Evolutionary conservation across 1,284 basidiomycete species (phyloP).

Genomic region (Agaricales sp.): DNA sequence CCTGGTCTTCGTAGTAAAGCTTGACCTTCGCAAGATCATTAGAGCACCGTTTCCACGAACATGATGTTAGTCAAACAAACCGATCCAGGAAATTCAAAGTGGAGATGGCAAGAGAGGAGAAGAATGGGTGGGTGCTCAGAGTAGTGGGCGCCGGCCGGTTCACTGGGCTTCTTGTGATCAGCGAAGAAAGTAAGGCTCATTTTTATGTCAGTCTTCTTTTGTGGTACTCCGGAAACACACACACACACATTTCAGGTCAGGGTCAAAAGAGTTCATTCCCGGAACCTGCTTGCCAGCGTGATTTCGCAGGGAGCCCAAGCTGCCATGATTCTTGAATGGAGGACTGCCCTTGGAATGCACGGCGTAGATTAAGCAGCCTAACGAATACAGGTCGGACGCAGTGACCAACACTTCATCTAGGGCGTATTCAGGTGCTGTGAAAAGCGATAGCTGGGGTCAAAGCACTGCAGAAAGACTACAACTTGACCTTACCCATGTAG

Average conservation of each 20-base stretch:
- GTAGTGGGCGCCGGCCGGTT: slow-evolving; percentile 68
- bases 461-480: background rate
- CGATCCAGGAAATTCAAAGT: slow-evolving; percentile 96
- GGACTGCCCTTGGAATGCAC: slow-evolving; percentile 84
- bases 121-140: slow-evolving; percentile 81
- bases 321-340: slow-evolving; percentile 86
- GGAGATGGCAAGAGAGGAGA: slow-evolving; percentile 94
- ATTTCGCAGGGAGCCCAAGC: slow-evolving; percentile 67
- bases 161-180: slow-evolving; percentile 73
- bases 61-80: slow-evolving; percentile 22
- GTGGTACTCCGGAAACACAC: background rate
- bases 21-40: slow-evolving; percentile 28
- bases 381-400: slow-evolving; percentile 89
- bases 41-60: background rate
- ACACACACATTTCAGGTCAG: slow-evolving; percentile 54
- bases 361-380: slow-evolving; percentile 85
- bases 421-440: slow-evolving; percentile 86
- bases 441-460: background rate
- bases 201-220: background rate
- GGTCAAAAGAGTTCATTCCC: slow-evolving; percentile 53
- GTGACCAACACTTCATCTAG: slow-evolving; percentile 82
- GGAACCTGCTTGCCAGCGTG: slow-evolving; percentile 62
- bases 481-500: slow-evolving; percentile 64
- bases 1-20: slow-evolving; percentile 86
- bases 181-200: slow-evolving; percentile 63